Conservation (phyloP, 495 filamentous ascomycete species). For the Talaromyces thailandensis region DNA sequence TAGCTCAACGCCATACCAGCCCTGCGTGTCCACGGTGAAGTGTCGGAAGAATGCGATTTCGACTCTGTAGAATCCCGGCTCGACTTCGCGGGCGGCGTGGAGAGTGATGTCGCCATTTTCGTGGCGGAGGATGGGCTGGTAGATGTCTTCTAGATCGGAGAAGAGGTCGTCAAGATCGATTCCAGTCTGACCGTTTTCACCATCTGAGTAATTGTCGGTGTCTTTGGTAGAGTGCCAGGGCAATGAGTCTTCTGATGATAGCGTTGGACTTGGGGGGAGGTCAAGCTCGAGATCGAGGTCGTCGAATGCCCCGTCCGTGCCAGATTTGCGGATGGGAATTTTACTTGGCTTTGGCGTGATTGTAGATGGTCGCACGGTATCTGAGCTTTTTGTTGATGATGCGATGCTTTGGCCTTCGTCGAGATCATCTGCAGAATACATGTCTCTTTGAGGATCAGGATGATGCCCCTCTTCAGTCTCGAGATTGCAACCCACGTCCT, state of each 20-base stretch:
- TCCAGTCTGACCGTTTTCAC: background rate
- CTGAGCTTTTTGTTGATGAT: background rate
- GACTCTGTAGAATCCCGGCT: background rate
- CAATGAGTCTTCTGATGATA: background rate
- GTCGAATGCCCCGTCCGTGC: background rate
- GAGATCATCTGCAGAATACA: background rate
- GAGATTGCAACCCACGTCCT: background rate
- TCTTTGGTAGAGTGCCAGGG: conserved; percentile 4
- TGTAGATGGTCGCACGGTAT: background rate
- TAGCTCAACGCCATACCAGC: background rate
- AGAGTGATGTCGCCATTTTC: background rate
- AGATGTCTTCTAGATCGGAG: background rate
- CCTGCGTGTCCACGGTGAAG: background rate
- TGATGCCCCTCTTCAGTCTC: background rate
- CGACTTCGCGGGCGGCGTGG: background rate
- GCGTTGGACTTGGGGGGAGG: conserved; percentile 3
- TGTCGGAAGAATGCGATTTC: background rate
- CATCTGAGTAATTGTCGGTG: background rate
- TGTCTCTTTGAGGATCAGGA: background rate
- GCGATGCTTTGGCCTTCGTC: background rate
- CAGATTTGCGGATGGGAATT: background rate
- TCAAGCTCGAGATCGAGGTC: background rate
- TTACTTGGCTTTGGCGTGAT: background rate
- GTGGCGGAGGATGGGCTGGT: background rate
- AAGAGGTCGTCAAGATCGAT: background rate